Conservation (phyloP, 805 yeast species). For the Wickerhamomyces strasburgensis region DNA sequence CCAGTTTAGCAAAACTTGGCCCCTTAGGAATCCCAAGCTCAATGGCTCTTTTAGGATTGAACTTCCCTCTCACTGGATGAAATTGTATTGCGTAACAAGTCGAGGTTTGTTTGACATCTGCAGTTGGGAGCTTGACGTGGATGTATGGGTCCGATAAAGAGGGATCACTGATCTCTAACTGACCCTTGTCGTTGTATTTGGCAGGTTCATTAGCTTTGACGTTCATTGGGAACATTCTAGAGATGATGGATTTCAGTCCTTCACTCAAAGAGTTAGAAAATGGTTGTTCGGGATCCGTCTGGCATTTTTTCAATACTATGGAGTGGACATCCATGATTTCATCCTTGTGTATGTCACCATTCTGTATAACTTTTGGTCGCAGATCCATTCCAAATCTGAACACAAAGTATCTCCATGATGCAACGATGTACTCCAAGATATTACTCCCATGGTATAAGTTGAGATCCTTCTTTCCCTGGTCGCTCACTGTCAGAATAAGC, state of each 20-base stretch:
- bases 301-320: constrained; percentile 6
- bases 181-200: constrained; percentile 21
- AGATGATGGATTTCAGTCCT: constrained; percentile 28
- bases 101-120: constrained; percentile 28
- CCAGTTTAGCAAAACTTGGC: constrained; percentile 48
- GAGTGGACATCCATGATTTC: constrained; percentile 28
- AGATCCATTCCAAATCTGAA: constrained; percentile 69
- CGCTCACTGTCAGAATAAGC: constrained; percentile 72
- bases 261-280: constrained; percentile 2
- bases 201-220: constrained; percentile 34
- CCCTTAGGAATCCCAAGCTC: constrained; percentile 69
- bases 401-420: constrained; percentile 85
- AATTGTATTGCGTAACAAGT: constrained; percentile 67
- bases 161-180: constrained; percentile 30
- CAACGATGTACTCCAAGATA: constrained; percentile 50
- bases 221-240: constrained; percentile 55
- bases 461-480: constrained; percentile 59
- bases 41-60: constrained; percentile 59
- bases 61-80: constrained; percentile 70
- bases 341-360: constrained; percentile 26
- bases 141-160: constrained; percentile 29
- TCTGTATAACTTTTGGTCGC: constrained; percentile 24
- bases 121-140: constrained; percentile 32
- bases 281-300: constrained; percentile 1
- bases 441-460: constrained; percentile 50